Base-by-base conservation (phyloP, 129 eudicot genomes). In the Artemisia annua region DNA sequence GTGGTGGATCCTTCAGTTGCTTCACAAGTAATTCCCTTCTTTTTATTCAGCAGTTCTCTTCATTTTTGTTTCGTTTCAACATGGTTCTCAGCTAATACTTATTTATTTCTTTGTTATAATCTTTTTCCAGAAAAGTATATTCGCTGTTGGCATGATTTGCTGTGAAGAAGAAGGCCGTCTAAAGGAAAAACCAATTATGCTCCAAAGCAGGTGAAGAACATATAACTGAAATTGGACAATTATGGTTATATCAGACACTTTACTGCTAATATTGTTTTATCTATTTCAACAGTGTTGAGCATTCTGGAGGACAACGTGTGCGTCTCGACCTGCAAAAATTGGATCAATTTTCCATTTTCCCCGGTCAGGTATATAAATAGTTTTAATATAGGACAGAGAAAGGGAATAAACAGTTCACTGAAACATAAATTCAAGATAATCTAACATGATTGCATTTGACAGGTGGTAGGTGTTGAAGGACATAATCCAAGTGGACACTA, bases 251-350 rank as follows among this genome's bases (percentile, higher is more conserved):
- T 48, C 48, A 43, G 58, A 59, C 13, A 60, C 53, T 20, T 20
- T 53, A 49, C 20, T 52, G 14, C 35, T 69, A 64, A 48, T 68
- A 20, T 57, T 68, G 46, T 74, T 67, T 69, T 19, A 46, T 76
- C 12, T 19, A 1, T 60, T 65, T 73, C 48, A 70, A 74, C 89
- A 95, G 99, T 72, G 97, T 91, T 64, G 89, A 88, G 87, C 99
- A 95, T 84, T 95, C 99, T 51, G 99, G 97, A 70, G 99, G 99
- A 65, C 97, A 95, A 80, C 97, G 92, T 32, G 97, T 95, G 53
- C 99, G 99, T 66, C 93, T 95, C 84, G 99, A 95, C 86, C 82
- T 95, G 73, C 96, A 91, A 46, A 95, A 91, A 63, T 30, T 95
- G 76, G 87, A 75, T 75, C 96, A 90, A 9, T 88, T 88, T 82